These are phyloP conservation scores for Lecanicillium sp. DNA, from an alignment of 2,329 filamentous ascomycete genomes.

Conservation along the genomic window DNA sequence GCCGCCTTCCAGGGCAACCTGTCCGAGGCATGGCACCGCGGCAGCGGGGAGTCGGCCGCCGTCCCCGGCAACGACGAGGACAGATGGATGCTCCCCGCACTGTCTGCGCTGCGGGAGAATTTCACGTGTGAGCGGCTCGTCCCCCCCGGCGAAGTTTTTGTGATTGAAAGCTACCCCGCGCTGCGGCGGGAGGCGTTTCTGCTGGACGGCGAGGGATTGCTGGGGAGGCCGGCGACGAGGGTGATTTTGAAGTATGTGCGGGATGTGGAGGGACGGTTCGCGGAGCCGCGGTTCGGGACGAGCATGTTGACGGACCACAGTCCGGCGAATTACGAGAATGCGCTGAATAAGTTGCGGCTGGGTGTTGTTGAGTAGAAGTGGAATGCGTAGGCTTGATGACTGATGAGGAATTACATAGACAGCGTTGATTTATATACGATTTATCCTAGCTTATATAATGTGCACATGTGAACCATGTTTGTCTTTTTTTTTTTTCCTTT, in stretches of 20 bases:
- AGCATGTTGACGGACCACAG: conserved; percentile 73
- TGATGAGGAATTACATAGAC: conserved; percentile 13
- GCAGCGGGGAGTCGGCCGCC: conserved; percentile 19
- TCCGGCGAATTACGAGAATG: conserved; percentile 66
- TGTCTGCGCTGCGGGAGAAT: conserved; percentile 58
- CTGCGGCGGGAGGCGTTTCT: conserved; percentile 61
- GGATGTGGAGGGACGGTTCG: conserved; percentile 64
- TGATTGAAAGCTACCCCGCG: conserved; percentile 62
- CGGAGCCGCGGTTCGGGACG: conserved; percentile 64
- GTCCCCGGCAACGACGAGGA: conserved; percentile 49
- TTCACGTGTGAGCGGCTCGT: conserved; percentile 66
- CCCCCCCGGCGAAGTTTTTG: conserved; percentile 71
- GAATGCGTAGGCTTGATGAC: no score
- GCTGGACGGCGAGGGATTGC: conserved; percentile 36
- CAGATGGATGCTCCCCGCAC: conserved; percentile 61
- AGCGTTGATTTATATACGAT: conserved; percentile 3
- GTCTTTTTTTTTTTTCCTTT: no score
- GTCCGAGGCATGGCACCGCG: conserved; percentile 53
- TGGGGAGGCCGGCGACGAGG: conserved; percentile 61
- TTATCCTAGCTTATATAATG: no score
- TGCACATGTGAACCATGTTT: no score
- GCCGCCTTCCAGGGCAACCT: conserved; percentile 57
- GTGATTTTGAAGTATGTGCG: conserved; percentile 65
- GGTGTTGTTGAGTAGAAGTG: conserved; percentile 39
- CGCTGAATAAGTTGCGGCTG: conserved; percentile 52